Percentiles rank a stretch among this genome's conserved stretches.
These are phyloP conservation scores for Mucor indicus DNA, from an alignment of 371 early-diverging fungal genomes.

Conservation along the genomic window DNA sequence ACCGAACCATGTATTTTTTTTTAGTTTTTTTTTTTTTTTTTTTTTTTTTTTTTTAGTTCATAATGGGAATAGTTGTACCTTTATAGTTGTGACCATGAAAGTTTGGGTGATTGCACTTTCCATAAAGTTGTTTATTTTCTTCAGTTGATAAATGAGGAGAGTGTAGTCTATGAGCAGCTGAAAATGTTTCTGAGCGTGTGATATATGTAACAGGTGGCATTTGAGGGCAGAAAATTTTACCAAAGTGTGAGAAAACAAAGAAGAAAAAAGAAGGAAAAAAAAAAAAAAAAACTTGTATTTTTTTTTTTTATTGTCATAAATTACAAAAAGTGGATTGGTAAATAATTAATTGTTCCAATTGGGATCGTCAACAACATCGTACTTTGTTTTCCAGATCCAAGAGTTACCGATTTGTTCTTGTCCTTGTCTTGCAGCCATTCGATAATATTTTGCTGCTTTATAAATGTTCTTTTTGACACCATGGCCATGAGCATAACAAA, in stretches of 20 bases:
- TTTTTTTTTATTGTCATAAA: conserved; percentile 3
- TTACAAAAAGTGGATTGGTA: too few relatives aligned
- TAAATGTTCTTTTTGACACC: conserved; percentile 79
- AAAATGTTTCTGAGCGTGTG: conserved; percentile 76
- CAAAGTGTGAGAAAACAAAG: background rate
- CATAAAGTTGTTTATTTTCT: conserved; percentile 73
- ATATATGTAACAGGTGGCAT: conserved; percentile 64
- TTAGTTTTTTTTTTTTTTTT: too few relatives aligned
- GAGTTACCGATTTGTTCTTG: conserved; percentile 79
- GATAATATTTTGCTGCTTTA: conserved; percentile 80
- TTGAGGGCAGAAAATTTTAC: too few relatives aligned
- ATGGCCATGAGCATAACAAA: conserved; percentile 71
- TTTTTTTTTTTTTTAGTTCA: too few relatives aligned
- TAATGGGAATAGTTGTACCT: too few relatives aligned
- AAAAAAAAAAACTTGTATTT: background rate
- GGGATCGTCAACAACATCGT: conserved; percentile 13
- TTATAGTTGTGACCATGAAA: conserved; percentile 93
- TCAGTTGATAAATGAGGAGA: conserved; percentile 65
- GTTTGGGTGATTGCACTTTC: conserved; percentile 85
- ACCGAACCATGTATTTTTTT: background rate
- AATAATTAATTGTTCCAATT: too few relatives aligned
- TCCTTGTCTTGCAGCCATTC: conserved; percentile 79
- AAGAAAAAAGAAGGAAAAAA: conserved; percentile 1
- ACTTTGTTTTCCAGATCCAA: conserved; percentile 63
- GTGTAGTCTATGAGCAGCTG: conserved; percentile 88